These are phyloP conservation scores for Lachancea lanzarotensis DNA, from an alignment of 805 yeast species.

Conservation along the genomic window DNA sequence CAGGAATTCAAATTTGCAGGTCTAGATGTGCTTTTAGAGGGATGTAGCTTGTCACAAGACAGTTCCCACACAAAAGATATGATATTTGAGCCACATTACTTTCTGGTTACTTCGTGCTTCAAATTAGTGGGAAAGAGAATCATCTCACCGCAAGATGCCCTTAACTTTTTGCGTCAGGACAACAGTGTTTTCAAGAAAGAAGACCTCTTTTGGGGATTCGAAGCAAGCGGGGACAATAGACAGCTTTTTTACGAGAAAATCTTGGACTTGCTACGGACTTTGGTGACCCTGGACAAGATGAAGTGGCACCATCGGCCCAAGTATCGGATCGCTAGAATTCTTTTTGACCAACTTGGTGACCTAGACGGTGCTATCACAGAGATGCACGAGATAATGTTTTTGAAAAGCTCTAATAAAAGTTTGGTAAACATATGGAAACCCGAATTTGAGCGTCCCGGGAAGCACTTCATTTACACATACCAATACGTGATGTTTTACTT, in stretches of 20 bases:
- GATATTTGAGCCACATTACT: conserved; percentile 74
- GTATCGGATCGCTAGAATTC: conserved; percentile 61
- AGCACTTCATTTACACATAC: conserved; percentile 73
- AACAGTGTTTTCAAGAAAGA: conserved; percentile 22
- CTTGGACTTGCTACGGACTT: conserved; percentile 40
- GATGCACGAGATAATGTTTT: conserved; percentile 54
- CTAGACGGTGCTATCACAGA: conserved; percentile 52
- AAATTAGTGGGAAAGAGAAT: conserved; percentile 43
- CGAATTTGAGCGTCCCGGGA: conserved; percentile 85
- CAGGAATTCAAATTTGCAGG: conserved; percentile 24
- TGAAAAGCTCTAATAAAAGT: conserved; percentile 62
- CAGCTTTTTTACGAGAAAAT: conserved; percentile 36
- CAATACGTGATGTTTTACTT: conserved; percentile 63
- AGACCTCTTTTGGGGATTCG: conserved; percentile 22
- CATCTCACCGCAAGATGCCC: conserved; percentile 36
- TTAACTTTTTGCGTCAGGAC: conserved; percentile 37
- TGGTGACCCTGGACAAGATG: conserved; percentile 60
- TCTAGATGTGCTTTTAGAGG: conserved; percentile 37
- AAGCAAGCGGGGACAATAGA: conserved; percentile 14
- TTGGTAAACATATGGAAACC: conserved; percentile 91
- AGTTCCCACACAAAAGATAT: conserved; percentile 41
- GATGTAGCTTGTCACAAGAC: conserved; percentile 40
- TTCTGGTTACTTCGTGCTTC: conserved; percentile 48
- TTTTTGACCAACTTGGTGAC: conserved; percentile 48
- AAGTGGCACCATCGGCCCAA: conserved; percentile 90